These are phyloP conservation scores for Dactylonectria macrodidyma DNA, from an alignment of 2,329 filamentous ascomycete species.

Conservation along the genomic window DNA sequence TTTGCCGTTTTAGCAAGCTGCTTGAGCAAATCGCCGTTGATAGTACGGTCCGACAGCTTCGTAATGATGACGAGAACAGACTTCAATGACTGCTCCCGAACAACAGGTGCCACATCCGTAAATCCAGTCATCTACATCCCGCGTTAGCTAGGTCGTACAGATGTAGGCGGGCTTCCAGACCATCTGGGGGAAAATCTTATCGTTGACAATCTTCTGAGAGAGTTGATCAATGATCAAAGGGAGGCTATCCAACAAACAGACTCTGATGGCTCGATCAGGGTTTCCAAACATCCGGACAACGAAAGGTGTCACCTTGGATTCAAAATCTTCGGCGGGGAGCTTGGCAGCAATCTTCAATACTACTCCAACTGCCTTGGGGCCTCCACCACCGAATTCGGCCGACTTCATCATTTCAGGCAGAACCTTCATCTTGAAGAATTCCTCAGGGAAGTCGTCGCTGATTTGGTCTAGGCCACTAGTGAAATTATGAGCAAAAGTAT, in stretches of 20 bases:
- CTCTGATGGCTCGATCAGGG: constrained; percentile 91
- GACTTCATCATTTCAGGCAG: constrained; percentile 97
- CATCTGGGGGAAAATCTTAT: constrained; percentile 97
- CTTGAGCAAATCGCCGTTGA: constrained; percentile 93
- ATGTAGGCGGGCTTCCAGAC: constrained; percentile 61
- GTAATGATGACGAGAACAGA: constrained; percentile 88
- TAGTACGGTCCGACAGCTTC: constrained; percentile 91
- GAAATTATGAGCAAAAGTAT: constrained; percentile 48
- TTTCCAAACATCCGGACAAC: constrained; percentile 90
- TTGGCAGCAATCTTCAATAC: constrained; percentile 94
- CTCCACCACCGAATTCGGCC: constrained; percentile 97
- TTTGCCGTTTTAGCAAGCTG: constrained; percentile 97
- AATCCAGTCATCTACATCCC: constrained; percentile 85
- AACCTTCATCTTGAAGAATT: constrained; percentile 98
- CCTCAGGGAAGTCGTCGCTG: constrained; percentile 95
- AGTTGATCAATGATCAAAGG: constrained; percentile 93
- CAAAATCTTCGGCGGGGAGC: constrained; percentile 91
- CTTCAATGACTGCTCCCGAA: constrained; percentile 96
- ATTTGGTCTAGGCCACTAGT: constrained; percentile 83
- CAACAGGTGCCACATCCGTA: constrained; percentile 89
- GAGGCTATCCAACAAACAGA: constrained; percentile 90
- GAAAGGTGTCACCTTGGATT: constrained; percentile 85
- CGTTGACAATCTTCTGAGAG: constrained; percentile 89
- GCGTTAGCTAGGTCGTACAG: constrained; percentile 43
- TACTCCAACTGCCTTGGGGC: constrained; percentile 88